Conservation (phyloP, 257 asterid species). For the Solanum stenotomum region DNA sequence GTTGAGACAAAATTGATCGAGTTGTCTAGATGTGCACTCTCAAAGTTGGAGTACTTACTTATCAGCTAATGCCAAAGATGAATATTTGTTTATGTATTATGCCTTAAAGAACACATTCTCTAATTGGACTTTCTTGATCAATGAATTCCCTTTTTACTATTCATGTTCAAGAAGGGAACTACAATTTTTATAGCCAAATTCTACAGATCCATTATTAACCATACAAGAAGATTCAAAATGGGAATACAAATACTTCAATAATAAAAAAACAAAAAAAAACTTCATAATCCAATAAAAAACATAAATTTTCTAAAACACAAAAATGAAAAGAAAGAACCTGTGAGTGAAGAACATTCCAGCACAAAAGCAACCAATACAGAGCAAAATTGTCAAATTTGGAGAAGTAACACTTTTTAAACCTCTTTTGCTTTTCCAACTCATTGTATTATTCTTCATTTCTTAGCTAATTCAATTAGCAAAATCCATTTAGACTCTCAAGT, state of each 20-base stretch:
- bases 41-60: not conserved
- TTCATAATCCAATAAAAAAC: not conserved
- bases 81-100: not conserved
- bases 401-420: conserved; percentile 18
- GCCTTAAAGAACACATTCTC: not conserved
- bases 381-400: conserved; percentile 49
- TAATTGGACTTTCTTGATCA: not conserved
- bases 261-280: not conserved
- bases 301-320: not conserved
- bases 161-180: not conserved
- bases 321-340: not conserved
- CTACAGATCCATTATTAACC: not conserved
- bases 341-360: conserved; percentile 90
- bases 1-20: too few relatives aligned
- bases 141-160: not conserved
- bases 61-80: not conserved
- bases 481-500: conserved; percentile 19
- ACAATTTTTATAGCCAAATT: not conserved
- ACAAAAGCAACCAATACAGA: conserved; percentile 79
- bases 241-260: not conserved
- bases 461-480: conserved; percentile 6
- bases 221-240: not conserved
- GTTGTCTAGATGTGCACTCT: not conserved
- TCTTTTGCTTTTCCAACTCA: conserved; percentile 90
- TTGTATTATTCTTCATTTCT: conserved; percentile 7